These are phyloP conservation scores for Collybia nuda DNA, from an alignment of 768 basidiomycete genomes.

Conservation along the genomic window DNA sequence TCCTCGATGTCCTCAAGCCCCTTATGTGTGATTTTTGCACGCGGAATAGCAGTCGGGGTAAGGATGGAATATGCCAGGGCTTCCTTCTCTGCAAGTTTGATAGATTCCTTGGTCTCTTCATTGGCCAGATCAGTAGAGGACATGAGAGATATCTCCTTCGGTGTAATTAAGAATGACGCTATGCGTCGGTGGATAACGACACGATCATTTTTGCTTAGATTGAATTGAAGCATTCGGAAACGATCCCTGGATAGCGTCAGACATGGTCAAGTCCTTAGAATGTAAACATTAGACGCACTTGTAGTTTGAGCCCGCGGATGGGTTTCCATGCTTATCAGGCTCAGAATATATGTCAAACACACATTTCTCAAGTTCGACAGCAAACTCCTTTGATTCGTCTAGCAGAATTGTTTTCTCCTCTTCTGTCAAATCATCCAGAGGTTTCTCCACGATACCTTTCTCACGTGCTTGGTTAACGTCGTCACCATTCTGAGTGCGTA, in stretches of 20 bases:
- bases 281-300: slow-evolving; percentile 49
- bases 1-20: slow-evolving; percentile 90
- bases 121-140: slow-evolving; percentile 87
- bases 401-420: slow-evolving; percentile 59
- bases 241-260: slow-evolving; percentile 58
- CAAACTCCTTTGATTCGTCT: slow-evolving; percentile 60
- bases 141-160: slow-evolving; percentile 78
- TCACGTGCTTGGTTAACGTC: slow-evolving; percentile 13
- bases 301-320: slow-evolving; percentile 72
- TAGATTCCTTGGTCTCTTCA: slow-evolving; percentile 82
- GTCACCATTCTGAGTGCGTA: slow-evolving; percentile 31
- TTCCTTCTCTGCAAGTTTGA: slow-evolving; percentile 80
- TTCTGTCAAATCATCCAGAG: slow-evolving; percentile 53
- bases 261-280: background rate
- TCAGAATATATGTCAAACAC: slow-evolving; percentile 78
- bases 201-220: slow-evolving; percentile 81
- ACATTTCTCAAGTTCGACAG: slow-evolving; percentile 71
- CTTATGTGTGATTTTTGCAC: slow-evolving; percentile 88
- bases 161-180: slow-evolving; percentile 60
- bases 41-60: slow-evolving; percentile 64
- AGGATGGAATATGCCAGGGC: slow-evolving; percentile 85
- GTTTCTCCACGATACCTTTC: slow-evolving; percentile 35
- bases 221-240: slow-evolving; percentile 88
- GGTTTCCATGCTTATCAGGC: slow-evolving; percentile 66
- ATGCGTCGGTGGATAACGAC: slow-evolving; percentile 79